Conservation (phyloP, 108 stramenopile genomes). For the Skeletonema menzelii region DNA sequence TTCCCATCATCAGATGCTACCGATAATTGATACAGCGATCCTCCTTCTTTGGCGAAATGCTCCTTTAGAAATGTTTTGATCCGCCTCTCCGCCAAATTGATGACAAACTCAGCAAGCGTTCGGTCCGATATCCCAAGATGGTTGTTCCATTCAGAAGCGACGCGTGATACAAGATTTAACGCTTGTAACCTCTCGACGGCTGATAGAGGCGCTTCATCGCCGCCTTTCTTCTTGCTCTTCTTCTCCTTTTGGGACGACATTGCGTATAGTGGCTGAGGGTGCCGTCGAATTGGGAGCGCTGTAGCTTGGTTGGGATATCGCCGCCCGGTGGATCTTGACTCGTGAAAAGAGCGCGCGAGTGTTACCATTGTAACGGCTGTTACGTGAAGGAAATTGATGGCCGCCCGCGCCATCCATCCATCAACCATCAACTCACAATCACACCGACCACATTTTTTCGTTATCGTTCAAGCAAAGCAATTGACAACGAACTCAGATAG, state of each 20-base stretch:
- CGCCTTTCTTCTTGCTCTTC: constrained; percentile 9
- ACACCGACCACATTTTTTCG: no score
- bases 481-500: not conserved
- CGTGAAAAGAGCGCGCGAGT: no score
- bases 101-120: constrained; percentile 95
- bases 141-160: constrained; percentile 85
- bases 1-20: constrained; percentile 8
- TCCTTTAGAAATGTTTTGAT: constrained; percentile 48
- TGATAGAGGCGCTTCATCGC: constrained; percentile 49
- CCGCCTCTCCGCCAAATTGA: constrained; percentile 81
- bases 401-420: no score
- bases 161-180: constrained; percentile 84
- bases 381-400: no score
- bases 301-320: no score
- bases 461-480: no score
- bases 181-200: constrained; percentile 92
- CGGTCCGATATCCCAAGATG: constrained; percentile 91
- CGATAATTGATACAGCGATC: constrained; percentile 1
- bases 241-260: constrained; percentile 1
- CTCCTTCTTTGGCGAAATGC: constrained; percentile 15
- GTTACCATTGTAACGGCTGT: no score
- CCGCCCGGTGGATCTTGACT: no score
- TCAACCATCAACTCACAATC: no score
- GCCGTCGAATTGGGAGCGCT: not conserved
- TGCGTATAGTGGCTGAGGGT: not conserved